Conservation (phyloP, 2,329 filamentous ascomycete genomes). For the Ramularia collo-cygni region DNA sequence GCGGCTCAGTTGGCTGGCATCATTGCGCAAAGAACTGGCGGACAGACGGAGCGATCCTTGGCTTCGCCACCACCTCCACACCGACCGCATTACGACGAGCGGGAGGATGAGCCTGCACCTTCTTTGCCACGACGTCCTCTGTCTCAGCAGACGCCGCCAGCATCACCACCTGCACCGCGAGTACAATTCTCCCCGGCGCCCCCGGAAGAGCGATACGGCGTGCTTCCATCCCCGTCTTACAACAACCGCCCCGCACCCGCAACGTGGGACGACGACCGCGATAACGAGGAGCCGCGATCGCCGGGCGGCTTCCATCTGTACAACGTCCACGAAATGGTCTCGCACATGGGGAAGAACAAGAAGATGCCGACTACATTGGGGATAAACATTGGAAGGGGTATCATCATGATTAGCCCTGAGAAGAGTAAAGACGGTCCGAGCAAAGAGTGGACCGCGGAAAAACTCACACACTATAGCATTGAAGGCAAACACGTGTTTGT, state of each 20-base stretch:
- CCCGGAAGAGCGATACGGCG: constrained; percentile 32
- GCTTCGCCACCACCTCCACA: constrained; percentile 47
- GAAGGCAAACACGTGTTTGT: constrained; percentile 98
- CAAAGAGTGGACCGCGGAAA: constrained; percentile 90
- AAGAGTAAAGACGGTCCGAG: constrained; percentile 74
- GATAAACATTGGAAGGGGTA: constrained; percentile 82
- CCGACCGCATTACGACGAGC: constrained; percentile 56
- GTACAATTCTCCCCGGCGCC: constrained; percentile 34
- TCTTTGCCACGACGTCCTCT: constrained; percentile 57
- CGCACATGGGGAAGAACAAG: constrained; percentile 93
- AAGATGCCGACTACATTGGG: constrained; percentile 97
- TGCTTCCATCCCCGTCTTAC: constrained; percentile 50
- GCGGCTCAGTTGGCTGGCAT: constrained; percentile 53
- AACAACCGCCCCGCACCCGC: constrained; percentile 39
- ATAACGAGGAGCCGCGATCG: constrained; percentile 43
- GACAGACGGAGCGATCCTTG: constrained; percentile 27
- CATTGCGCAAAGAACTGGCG: constrained; percentile 43
- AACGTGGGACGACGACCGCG: constrained; percentile 35
- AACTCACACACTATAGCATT: constrained; percentile 93
- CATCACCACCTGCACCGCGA: constrained; percentile 43
- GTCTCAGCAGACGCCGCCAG: constrained; percentile 39
- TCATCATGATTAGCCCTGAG: constrained; percentile 86
- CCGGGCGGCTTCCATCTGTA: constrained; percentile 88
- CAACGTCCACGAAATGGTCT: constrained; percentile 95
- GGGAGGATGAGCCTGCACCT: constrained; percentile 58